Evolutionary conservation across 2,329 filamentous ascomycete genomes (phyloP).

Genomic region (Dothideomycetes sp.): DNA sequence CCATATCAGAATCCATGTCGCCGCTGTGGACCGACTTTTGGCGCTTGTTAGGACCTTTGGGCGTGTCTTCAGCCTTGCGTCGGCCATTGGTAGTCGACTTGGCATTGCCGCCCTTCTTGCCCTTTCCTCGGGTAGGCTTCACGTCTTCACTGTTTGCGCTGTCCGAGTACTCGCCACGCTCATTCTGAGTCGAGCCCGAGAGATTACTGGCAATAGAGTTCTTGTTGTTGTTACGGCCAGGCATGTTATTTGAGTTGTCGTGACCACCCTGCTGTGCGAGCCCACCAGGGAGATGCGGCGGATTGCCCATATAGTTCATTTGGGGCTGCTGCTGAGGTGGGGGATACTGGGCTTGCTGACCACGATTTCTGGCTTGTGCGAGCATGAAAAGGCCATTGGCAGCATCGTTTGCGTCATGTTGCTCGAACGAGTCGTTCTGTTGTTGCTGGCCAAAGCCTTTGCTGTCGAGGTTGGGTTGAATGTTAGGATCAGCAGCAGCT

Average conservation of each 20-base stretch:
- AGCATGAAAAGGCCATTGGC: conserved; percentile 91
- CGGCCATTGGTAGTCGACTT: conserved; percentile 54
- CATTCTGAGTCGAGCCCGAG: conserved; percentile 32
- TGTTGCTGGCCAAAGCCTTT: conserved; percentile 24
- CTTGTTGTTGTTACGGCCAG: conserved; percentile 35
- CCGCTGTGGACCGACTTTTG: conserved; percentile 46
- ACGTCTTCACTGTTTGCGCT: conserved; percentile 58
- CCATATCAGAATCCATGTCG: conserved; percentile 44
- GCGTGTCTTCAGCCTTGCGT: conserved; percentile 67
- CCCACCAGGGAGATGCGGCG: conserved; percentile 38
- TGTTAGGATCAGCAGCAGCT: conserved; percentile 33
- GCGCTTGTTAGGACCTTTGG: conserved; percentile 65
- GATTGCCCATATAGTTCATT: conserved; percentile 26
- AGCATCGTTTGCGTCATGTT: conserved; percentile 85
- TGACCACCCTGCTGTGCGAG: conserved; percentile 29
- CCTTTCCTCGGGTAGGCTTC: conserved; percentile 55
- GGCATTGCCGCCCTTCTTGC: conserved; percentile 53
- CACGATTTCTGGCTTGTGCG: conserved; percentile 56
- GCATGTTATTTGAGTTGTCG: conserved; percentile 17
- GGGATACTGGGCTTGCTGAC: conserved; percentile 41
- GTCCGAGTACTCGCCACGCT: conserved; percentile 61
- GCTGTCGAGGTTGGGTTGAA: conserved; percentile 21
- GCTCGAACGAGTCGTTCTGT: conserved; percentile 60
- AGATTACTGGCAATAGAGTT: conserved; percentile 54
- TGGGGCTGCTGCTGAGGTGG: conserved; percentile 31